Evolutionary conservation across 306 rosid species (phyloP).

Genomic region (Glycine soja): DNA sequence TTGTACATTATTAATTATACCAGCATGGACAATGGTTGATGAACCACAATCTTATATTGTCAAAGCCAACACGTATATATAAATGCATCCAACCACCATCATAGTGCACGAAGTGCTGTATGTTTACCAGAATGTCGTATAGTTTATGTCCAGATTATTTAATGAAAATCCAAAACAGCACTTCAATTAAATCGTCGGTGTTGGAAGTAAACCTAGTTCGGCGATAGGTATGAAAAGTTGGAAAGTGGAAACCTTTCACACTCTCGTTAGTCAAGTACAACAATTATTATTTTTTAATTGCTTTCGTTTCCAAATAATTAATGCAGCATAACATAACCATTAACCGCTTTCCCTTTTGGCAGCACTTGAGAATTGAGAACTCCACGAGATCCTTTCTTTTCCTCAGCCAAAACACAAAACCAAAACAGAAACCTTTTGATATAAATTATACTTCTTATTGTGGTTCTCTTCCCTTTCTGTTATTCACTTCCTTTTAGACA

Average conservation of each 20-base stretch:
- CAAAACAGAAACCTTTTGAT: not conserved
- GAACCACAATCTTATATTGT: not conserved
- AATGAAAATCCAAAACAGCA: not conserved
- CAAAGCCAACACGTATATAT: not conserved
- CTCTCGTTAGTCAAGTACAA: not conserved
- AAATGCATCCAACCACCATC: not conserved
- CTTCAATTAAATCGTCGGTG: not conserved
- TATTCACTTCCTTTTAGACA: not conserved
- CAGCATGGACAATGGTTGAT: not conserved
- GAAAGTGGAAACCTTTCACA: not conserved
- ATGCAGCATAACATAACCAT: not conserved
- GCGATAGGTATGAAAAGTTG: not conserved
- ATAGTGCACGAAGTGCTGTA: not conserved
- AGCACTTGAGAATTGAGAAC: not conserved
- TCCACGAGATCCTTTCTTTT: not conserved
- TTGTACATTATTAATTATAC: not conserved
- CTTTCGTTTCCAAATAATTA: not conserved
- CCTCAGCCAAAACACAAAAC: not conserved
- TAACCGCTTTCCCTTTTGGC: constrained; percentile 1
- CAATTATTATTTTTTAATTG: not conserved
- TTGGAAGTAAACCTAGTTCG: not conserved
- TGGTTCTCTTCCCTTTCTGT: not conserved
- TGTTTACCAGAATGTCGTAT: not conserved
- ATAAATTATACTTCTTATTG: not conserved
- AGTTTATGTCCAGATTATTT: not conserved